These are phyloP conservation scores for Pseudogymnoascus sp. DNA, from an alignment of 2,329 filamentous ascomycete genomes.

Conservation along the genomic window DNA sequence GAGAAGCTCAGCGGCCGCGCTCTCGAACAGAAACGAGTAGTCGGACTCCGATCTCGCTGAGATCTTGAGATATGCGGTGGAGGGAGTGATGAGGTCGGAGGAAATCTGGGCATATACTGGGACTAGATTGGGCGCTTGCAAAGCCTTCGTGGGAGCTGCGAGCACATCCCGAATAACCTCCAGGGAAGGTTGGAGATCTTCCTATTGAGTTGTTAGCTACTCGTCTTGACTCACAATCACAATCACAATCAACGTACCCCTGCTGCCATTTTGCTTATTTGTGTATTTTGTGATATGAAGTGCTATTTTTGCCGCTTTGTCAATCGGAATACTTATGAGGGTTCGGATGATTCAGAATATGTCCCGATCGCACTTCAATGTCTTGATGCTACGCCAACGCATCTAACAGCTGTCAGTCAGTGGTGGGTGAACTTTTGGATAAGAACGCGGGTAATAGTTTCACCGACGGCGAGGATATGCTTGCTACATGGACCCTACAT, in stretches of 20 bases:
- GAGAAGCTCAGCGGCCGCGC: constrained; percentile 85
- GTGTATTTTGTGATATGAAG: constrained; percentile 1
- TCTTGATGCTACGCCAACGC: background rate
- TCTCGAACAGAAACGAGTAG: constrained; percentile 92
- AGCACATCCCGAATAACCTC: constrained; percentile 50
- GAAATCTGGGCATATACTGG: constrained; percentile 78
- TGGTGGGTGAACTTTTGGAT: constrained; percentile 5
- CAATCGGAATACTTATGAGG: background rate
- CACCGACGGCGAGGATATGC: background rate
- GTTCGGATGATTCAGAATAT: background rate
- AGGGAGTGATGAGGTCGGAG: constrained; percentile 88
- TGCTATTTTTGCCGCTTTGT: background rate
- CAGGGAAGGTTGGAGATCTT: constrained; percentile 49
- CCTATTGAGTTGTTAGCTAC: constrained; percentile 29
- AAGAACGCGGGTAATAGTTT: constrained; percentile 1
- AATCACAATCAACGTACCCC: background rate
- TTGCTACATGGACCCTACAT: background rate
- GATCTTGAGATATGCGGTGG: constrained; percentile 90
- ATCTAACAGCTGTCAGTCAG: background rate
- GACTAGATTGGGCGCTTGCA: constrained; percentile 62
- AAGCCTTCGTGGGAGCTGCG: constrained; percentile 35
- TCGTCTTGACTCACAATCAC: background rate
- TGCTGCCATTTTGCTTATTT: background rate
- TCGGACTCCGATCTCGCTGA: constrained; percentile 65
- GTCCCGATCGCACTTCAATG: background rate